phyloP scores from a whole-genome alignment of 192 early-diverging fungal species.

The Coemansia sp. region DNA sequence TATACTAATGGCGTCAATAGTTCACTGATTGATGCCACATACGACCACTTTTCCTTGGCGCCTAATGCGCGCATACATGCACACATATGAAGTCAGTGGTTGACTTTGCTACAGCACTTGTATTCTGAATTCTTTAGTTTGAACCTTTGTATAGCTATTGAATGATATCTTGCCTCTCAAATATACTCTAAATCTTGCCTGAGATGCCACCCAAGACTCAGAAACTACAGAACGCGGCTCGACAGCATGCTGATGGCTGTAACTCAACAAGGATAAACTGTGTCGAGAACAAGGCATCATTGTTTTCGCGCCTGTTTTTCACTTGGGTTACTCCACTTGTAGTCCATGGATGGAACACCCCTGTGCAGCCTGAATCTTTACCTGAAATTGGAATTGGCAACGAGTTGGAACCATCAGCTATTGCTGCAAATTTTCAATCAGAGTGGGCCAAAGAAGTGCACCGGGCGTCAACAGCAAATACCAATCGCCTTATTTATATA shows the following conservation, averaged over 20 bases:
- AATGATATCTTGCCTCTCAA: not conserved
- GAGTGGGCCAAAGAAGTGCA: conserved; percentile 28
- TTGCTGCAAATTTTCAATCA: conserved; percentile 22
- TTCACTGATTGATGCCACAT: not conserved
- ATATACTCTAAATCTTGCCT: not conserved
- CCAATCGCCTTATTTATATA: not conserved
- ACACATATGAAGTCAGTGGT: no score
- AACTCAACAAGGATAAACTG: conserved; percentile 1
- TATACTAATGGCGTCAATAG: conserved; percentile 2
- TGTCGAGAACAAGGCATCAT: conserved; percentile 29
- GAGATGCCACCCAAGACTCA: not conserved
- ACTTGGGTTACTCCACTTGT: conserved; percentile 48
- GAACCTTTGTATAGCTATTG: not conserved
- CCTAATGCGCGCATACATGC: not conserved
- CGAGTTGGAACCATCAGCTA: conserved; percentile 29
- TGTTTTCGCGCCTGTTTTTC: conserved; percentile 41
- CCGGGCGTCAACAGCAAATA: not conserved
- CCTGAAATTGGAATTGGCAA: conserved; percentile 40
- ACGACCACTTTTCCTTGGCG: not conserved
- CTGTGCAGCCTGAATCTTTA: conserved; percentile 26
- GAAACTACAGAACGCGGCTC: not conserved
- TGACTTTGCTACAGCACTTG: no score
- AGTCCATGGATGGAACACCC: conserved; percentile 30
- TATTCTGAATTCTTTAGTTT: not conserved
- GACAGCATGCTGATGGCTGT: not conserved